Conservation (phyloP, 345 rosid species). For the Geranium brycei region DNA sequence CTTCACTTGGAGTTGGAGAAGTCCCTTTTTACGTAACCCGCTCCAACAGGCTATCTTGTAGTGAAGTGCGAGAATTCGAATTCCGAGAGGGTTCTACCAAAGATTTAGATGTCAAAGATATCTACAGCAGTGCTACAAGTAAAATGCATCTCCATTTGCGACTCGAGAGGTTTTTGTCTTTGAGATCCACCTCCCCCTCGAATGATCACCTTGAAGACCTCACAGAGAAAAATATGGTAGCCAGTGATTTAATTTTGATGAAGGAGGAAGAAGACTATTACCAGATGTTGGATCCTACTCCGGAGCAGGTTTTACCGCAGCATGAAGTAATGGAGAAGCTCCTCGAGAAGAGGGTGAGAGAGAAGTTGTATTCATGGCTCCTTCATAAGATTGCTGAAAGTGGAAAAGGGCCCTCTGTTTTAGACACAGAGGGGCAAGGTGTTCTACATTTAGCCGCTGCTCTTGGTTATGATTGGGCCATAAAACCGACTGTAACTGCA, state of each 20-base stretch:
- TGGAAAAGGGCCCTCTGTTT: slow-evolving; percentile 59
- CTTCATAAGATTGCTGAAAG: slow-evolving; percentile 55
- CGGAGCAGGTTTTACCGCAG: slow-evolving; percentile 19
- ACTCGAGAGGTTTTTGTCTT: slow-evolving; percentile 46
- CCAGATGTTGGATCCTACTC: slow-evolving; percentile 17
- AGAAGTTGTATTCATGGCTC: slow-evolving; percentile 63
- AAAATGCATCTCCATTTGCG: slow-evolving; percentile 38
- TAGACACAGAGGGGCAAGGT: slow-evolving; percentile 73
- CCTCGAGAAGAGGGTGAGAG: slow-evolving; percentile 41
- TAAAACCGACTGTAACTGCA: slow-evolving; percentile 50
- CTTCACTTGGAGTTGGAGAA: slow-evolving; percentile 48
- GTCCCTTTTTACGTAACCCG: slow-evolving; percentile 87
- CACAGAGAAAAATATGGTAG: slow-evolving; percentile 31
- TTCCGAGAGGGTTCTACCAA: slow-evolving; percentile 37
- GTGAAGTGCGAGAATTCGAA: slow-evolving; percentile 89
- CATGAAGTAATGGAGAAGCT: slow-evolving; percentile 23
- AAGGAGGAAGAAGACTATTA: slow-evolving; percentile 59
- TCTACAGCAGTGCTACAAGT: slow-evolving; percentile 23
- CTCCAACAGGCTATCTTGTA: slow-evolving; percentile 84
- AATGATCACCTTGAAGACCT: slow-evolving; percentile 29
- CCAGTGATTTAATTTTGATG: slow-evolving; percentile 42
- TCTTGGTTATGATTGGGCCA: slow-evolving; percentile 86
- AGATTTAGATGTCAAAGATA: slow-evolving; percentile 26
- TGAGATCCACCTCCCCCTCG: slow-evolving; percentile 18
- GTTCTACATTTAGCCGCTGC: slow-evolving; percentile 71